Conservation (phyloP, 2,329 filamentous ascomycete species). For the Sporothrix luriei region DNA sequence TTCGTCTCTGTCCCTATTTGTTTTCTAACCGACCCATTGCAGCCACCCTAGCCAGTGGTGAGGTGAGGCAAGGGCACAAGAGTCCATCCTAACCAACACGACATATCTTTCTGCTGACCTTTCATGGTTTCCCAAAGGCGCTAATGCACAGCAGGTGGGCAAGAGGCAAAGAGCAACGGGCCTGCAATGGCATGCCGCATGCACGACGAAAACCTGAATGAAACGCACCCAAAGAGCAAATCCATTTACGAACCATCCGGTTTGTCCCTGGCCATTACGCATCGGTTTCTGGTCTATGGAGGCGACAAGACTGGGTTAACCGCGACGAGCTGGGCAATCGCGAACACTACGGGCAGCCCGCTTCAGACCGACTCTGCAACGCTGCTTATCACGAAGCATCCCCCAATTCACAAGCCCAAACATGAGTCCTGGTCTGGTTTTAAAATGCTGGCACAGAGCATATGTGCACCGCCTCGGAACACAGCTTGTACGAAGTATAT, state of each 20-base stretch:
- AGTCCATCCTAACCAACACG: not conserved
- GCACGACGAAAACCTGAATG: constrained; percentile 20
- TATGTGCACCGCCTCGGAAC: not conserved
- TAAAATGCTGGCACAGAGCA: not conserved
- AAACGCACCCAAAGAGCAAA: not conserved
- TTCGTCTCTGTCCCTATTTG: not conserved
- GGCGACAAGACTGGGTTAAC: not conserved
- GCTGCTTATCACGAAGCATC: not conserved
- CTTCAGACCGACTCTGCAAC: not conserved
- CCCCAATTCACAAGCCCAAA: not conserved
- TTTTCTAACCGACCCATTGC: not conserved
- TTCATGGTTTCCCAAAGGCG: constrained; percentile 14
- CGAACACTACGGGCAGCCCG: not conserved
- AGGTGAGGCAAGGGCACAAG: constrained; percentile 4
- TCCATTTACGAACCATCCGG: not conserved
- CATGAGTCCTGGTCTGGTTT: too few relatives aligned
- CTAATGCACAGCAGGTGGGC: constrained; percentile 25
- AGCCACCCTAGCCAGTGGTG: not conserved
- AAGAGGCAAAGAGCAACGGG: constrained; percentile 13
- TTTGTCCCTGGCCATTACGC: not conserved
- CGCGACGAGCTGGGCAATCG: not conserved
- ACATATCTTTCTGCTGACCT: not conserved
- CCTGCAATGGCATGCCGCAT: constrained; percentile 6
- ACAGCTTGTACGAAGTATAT: not conserved
- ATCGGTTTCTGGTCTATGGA: not conserved